Conservation (phyloP, 257 asterid species). For the Dorcoceras hygrometricum region DNA sequence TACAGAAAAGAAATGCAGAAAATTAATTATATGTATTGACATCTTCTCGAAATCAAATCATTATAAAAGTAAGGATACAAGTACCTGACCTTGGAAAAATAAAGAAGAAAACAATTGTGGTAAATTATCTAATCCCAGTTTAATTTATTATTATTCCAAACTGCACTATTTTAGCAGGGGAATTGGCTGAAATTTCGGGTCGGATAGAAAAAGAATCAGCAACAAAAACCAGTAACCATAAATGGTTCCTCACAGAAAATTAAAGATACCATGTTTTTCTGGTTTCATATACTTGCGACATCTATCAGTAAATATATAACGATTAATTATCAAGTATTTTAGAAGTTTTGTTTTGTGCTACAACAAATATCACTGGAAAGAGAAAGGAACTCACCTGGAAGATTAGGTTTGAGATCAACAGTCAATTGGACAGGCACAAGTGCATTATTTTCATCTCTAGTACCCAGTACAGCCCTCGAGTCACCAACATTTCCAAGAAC, state of each 20-base stretch:
- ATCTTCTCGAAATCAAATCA: not conserved
- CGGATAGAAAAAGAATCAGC: not conserved
- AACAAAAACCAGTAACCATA: too few species aligned
- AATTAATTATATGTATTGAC: not conserved
- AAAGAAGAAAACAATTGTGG: too few species aligned
- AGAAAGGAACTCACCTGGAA: slow-evolving; percentile 57
- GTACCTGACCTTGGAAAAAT: not conserved
- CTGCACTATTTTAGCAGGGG: not conserved
- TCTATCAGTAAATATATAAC: not conserved
- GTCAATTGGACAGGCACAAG: slow-evolving; percentile 76
- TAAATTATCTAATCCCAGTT: too few species aligned
- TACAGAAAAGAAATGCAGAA: not conserved
- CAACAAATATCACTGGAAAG: not conserved
- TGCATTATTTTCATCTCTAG: slow-evolving; percentile 55
- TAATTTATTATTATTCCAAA: too few species aligned
- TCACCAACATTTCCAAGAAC: slow-evolving; percentile 82
- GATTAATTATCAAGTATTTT: not conserved
- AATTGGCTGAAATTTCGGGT: not conserved
- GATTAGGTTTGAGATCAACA: slow-evolving; percentile 88
- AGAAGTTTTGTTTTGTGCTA: not conserved
- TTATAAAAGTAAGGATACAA: not conserved
- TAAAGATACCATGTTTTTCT: not conserved
- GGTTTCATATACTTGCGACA: not conserved
- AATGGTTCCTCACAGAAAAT: not conserved
- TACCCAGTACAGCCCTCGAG: slow-evolving; percentile 83